Evolutionary conservation across 2,329 filamentous ascomycete species (phyloP).

Genomic region (Alternaria panax): DNA sequence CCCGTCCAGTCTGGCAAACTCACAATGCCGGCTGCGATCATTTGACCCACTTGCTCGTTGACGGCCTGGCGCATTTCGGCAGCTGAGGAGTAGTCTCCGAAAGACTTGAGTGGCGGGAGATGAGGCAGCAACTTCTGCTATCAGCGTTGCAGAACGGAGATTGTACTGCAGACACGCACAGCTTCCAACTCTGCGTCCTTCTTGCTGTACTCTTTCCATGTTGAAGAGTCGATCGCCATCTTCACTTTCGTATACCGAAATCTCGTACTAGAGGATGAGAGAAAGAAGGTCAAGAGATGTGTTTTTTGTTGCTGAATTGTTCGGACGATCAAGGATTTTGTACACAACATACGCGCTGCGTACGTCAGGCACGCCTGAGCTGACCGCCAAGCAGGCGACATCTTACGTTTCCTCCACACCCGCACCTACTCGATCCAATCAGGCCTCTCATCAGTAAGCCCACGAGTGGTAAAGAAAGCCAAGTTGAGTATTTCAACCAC

Average conservation of each 20-base stretch:
- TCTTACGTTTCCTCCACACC: not conserved
- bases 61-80: too few relatives aligned
- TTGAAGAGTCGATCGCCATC: not conserved
- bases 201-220: not conserved
- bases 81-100: too few relatives aligned
- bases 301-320: not conserved
- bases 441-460: too few relatives aligned
- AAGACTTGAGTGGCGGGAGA: too few relatives aligned
- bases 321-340: not conserved
- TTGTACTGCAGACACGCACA: not conserved
- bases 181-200: not conserved
- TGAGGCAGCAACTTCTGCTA: too few relatives aligned
- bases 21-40: not conserved
- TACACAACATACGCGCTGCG: not conserved
- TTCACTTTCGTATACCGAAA: not conserved
- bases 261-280: not conserved
- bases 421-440: too few relatives aligned
- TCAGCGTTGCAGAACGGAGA: too few relatives aligned
- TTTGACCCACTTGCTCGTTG: not conserved
- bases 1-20: not conserved
- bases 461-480: too few relatives aligned
- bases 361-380: not conserved
- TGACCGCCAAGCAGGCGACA: not conserved
- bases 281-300: not conserved
- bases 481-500: too few relatives aligned